Evolutionary conservation across 352 stramenopile species (phyloP), one percentile per base, ranked within the genome.

Genomic region (Poterioochromonas sp.): DNA sequence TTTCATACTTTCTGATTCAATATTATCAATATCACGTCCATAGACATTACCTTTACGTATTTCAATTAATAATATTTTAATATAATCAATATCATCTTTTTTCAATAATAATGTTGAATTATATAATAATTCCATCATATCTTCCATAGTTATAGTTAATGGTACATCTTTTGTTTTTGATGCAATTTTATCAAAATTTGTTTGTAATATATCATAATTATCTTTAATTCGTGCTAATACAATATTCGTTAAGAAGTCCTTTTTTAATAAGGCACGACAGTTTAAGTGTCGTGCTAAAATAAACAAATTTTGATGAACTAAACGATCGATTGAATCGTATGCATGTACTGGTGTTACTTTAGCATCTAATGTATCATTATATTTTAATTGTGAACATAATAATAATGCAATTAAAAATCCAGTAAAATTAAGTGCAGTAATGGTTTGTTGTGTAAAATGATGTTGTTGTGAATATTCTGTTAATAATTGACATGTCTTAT

Each of bases 351-450:
- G 0, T 8, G 3, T 35, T 5, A 29, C 20, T 12, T 51, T 18
- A 22, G 41, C 2, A 44, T 78, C 47, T 29, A 78, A 35, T 35
- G 71, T 78, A 65, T 78, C 71, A 53, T 78, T 78, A 29, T 51
- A 65, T 34, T 65, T 63, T 53, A 78, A 11, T 68, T 78, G 71
- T 37, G 71, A 22, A 35, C 15, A 18, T 12, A 78, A 29, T 49
- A 78, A 12, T 34, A 78, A 35, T 22, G 49, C 11, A 34, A 35
- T 39, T 49, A 78, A 20, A 3, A 78, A 44, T 22, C 54, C 8
- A 47, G 8, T 5, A 1, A 78, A 40, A 15, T 64, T 22, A 22
- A 78, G 29, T n/a, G n/a, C n/a, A n/a, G n/a, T n/a, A n/a, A n/a
- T n/a, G n/a, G n/a, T n/a, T n/a, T n/a, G n/a, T n/a, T n/a, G n/a